Base-by-base conservation (phyloP, 208 protist genomes). In the Endotrypanum monterogeii region DNA sequence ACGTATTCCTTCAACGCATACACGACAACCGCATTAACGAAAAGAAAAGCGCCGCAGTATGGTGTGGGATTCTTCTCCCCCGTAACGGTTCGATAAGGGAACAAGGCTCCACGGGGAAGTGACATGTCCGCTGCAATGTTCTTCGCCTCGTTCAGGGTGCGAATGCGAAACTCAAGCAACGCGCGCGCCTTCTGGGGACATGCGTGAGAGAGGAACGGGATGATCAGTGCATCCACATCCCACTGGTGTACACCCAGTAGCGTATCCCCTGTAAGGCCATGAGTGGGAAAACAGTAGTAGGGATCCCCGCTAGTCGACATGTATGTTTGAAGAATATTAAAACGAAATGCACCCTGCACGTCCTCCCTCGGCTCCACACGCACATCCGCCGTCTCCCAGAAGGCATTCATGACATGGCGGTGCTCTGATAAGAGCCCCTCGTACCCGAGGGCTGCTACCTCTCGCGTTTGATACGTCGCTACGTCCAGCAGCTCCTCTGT, bases 151-250 rank as follows among this genome's bases (percentile, higher is more conserved):
- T 85, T 80, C 52, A 98, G 83, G 3, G 87, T 94, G 55, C 88
- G 72, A 67, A 96, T 90, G 63, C 94, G 91, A 67, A 98, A 98
- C 72, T 94, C 80, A 62, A 98, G 70, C 67, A 98, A 71, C 37
- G 85, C 73, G 4, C 91, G 86, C 46, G 92, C 92, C 46, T 83
- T 86, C 50, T 87, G 73, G 1, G 94, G 94, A 41, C 83, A 85
- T n/a, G 84, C 79, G 80, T 98, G 91, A 18, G 90, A 74, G 68
- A 98, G 88, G 50, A 92, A 94, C 0, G 94, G 94, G 39, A 96
- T 71, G 50, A 97, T 83, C 54, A 96, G 78, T 23, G 91, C 90
- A 52, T 98, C 94, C 32, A 96, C 89, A 63, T 97, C 94, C 93
- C 94, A 98, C 70, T 92, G 85, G 57, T 97, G 89, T 46, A 91